phyloP scores from a whole-genome alignment of 2,329 filamentous ascomycete species.

The Ophiostoma ulmi region DNA sequence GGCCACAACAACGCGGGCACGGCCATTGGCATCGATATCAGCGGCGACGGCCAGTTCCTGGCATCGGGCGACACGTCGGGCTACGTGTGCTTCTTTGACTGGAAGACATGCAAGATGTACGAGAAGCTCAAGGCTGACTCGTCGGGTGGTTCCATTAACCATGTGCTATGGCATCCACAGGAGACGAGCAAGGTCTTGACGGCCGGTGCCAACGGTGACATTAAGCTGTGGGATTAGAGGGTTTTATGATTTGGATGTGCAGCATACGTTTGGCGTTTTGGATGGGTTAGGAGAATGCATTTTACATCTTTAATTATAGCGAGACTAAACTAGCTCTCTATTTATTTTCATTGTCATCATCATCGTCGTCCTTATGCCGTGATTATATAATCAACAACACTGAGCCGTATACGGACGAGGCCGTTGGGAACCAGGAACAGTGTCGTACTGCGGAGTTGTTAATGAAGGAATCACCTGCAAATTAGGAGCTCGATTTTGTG shows the following conservation, averaged over 20 bases:
- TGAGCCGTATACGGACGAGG: background rate
- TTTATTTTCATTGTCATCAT: background rate
- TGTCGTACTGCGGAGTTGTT: background rate
- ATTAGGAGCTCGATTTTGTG: background rate
- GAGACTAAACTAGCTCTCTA: background rate
- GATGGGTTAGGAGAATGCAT: background rate
- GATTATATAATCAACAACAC: background rate
- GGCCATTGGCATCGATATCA: slow-evolving; percentile 82
- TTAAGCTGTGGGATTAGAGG: slow-evolving; percentile 84
- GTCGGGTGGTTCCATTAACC: slow-evolving; percentile 75
- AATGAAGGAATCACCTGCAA: background rate
- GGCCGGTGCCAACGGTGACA: slow-evolving; percentile 79
- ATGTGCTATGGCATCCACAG: slow-evolving; percentile 92
- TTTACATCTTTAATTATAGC: background rate
- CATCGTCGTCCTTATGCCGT: background rate
- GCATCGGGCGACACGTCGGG: slow-evolving; percentile 82
- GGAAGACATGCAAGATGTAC: slow-evolving; percentile 99
- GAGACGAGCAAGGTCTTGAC: slow-evolving; percentile 92
- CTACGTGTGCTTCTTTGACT: slow-evolving; percentile 95
- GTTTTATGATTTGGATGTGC: background rate
- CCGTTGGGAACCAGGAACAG: background rate
- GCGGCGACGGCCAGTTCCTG: slow-evolving; percentile 87
- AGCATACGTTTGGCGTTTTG: slow-evolving; percentile 1
- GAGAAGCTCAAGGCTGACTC: slow-evolving; percentile 88
- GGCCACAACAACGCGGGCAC: slow-evolving; percentile 96